Conservation (phyloP, 192 early-diverging fungal genomes). For the Linnemannia schmuckeri region DNA sequence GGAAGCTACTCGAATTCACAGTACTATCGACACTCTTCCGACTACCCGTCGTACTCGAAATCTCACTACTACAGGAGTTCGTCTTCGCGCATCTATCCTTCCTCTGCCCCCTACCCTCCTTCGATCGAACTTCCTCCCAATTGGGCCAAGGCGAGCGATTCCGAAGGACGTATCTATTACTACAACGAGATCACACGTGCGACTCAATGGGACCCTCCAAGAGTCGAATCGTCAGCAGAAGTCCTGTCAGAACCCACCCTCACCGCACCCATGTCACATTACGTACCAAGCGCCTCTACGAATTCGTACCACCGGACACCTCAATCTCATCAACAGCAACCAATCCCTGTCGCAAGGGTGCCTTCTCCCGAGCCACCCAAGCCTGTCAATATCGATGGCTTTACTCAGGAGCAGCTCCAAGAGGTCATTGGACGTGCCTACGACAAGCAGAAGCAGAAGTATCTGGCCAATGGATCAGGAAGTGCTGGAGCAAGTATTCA, state of each 20-base stretch:
- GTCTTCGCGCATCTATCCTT: conserved; percentile 7
- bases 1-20: conserved; percentile 27
- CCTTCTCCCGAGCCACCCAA: conserved; percentile 46
- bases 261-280: conserved; percentile 22
- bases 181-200: conserved; percentile 65
- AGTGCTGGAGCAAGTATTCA: conserved; percentile 52
- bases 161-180: conserved; percentile 65
- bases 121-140: conserved; percentile 60
- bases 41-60: conserved; percentile 26
- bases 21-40: conserved; percentile 40
- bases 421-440: conserved; percentile 53
- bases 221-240: conserved; percentile 28
- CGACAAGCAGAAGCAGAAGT: conserved; percentile 55
- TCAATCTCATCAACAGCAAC: conserved; percentile 32
- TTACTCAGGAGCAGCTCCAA: conserved; percentile 52
- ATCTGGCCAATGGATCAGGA: conserved; percentile 45
- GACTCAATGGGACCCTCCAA: conserved; percentile 68
- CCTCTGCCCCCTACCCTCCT: conserved; percentile 15
- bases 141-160: conserved; percentile 61
- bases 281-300: conserved; percentile 25
- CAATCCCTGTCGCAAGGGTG: conserved; percentile 2
- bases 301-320: conserved; percentile 29
- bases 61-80: conserved; percentile 38
- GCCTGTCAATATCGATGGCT: conserved; percentile 55
- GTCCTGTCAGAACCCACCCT: conserved; percentile 2